Evolutionary conservation across 805 yeast species (phyloP), one percentile per base, ranked within the genome.

Genomic region (Cyberlindnera euphorbiae): DNA sequence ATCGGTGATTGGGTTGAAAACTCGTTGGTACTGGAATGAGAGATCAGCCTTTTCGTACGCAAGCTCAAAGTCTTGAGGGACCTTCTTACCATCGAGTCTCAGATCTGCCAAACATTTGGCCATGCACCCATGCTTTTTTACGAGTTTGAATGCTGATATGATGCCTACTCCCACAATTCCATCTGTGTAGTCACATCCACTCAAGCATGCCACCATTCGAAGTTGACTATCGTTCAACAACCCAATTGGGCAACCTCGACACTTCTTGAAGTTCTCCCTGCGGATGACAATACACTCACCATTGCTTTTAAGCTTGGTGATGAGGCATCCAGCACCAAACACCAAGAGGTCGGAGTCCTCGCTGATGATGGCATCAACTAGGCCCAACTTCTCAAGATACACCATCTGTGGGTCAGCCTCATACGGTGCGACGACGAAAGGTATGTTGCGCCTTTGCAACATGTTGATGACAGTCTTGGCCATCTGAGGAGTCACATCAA

Each of bases 401-500:
- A 89, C 97, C 82, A 93, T 76, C 58, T 93, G 98, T 1, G 98
- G 82, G 58, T 93, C 99, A 1, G 98, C 98, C 62, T 93, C 99
- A 56, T 87, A 93, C 0, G 99, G 99, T 0, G 99, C 97, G 8
- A 93, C 98, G 7, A 93, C 74, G 50, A 75, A 90, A 41, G 69
- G 72, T 32, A 93, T 76, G 1, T 61, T 59, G 30, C 71, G 65
- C 11, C 56, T 46, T 46, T 77, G 78, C 44, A 94, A 67, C 50
- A 73, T 81, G 27, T 80, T 82, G 54, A 89, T 87, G 10, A 90
- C 68, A 10, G 86, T 71, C 49, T 84, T 84, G 5, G 96, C 97
- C 93, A 93, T 88, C 44, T 77, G 77, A 1, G 96, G 87, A 2
- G 96, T 83, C 10, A 93, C 82, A 49, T 82, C 89, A 5, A 95